Evolutionary conservation across 441 rosid genomes (phyloP).

Genomic region (Croton setiger): DNA sequence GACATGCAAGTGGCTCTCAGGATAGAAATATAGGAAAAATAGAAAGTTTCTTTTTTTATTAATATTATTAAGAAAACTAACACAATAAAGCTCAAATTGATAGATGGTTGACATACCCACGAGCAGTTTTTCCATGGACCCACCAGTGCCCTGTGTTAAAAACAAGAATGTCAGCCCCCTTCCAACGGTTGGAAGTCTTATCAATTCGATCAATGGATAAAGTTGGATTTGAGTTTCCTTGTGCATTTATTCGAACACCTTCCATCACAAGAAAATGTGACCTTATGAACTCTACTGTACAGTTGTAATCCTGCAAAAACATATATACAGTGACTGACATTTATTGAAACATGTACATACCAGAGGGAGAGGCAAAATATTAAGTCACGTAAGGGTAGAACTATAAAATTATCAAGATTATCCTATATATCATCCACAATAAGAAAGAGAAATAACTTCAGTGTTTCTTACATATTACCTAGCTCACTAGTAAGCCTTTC

Average conservation of each 20-base stretch:
- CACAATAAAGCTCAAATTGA: background rate
- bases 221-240: conserved; percentile 75
- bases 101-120: conserved; percentile 53
- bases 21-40: conserved; percentile 1
- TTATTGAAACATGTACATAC: background rate
- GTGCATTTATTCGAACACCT: conserved; percentile 64
- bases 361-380: background rate
- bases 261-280: conserved; percentile 95
- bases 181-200: conserved; percentile 65
- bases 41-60: background rate
- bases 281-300: conserved; percentile 81
- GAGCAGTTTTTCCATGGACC: conserved; percentile 93
- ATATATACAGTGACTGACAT: background rate
- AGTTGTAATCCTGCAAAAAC: conserved; percentile 64
- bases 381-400: no score
- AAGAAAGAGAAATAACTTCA: background rate
- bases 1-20: background rate
- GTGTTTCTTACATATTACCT: background rate
- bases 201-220: conserved; percentile 79
- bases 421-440: background rate
- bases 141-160: conserved; percentile 98
- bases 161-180: conserved; percentile 73
- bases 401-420: background rate
- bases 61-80: background rate
- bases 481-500: background rate